These are phyloP conservation scores for Actinomucor elegans DNA, from an alignment of 371 early-diverging fungal genomes.

Conservation along the genomic window DNA sequence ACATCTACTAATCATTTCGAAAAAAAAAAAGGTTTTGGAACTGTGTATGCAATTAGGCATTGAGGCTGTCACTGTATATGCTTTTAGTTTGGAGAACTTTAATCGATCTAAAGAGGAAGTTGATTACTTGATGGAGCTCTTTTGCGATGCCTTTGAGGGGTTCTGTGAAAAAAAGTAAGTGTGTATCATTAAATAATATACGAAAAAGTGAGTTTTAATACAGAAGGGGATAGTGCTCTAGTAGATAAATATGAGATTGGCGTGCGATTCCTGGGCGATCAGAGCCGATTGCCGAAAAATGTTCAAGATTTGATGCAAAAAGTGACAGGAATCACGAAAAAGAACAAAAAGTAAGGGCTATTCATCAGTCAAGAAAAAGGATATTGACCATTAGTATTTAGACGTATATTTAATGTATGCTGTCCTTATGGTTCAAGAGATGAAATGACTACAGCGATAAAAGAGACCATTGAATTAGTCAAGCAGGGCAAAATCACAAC, in stretches of 20 bases:
- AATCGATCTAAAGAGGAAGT: slow-evolving; percentile 92
- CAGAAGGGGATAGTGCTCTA: slow-evolving; percentile 56
- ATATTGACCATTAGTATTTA: slow-evolving; percentile 11
- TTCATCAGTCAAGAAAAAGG: neutral
- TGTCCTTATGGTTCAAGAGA: slow-evolving; percentile 97
- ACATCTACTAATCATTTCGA: neutral
- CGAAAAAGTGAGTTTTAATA: slow-evolving; percentile 56
- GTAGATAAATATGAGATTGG: slow-evolving; percentile 73
- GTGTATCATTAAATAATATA: neutral
- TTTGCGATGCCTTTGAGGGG: slow-evolving; percentile 73
- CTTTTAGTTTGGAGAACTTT: slow-evolving; percentile 98
- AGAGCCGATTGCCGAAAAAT: slow-evolving; percentile 66
- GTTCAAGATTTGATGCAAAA: slow-evolving; percentile 62
- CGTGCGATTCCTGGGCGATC: slow-evolving; percentile 84
- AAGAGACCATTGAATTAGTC: slow-evolving; percentile 50
- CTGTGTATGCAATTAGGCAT: slow-evolving; percentile 88
- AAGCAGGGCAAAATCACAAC: slow-evolving; percentile 50
- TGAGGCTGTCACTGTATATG: slow-evolving; percentile 93
- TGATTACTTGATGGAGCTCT: slow-evolving; percentile 83
- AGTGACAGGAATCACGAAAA: slow-evolving; percentile 68
- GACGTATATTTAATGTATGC: slow-evolving; percentile 89
- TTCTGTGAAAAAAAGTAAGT: slow-evolving; percentile 72
- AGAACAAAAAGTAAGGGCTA: slow-evolving; percentile 59
- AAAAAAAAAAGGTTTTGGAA: slow-evolving; percentile 78
- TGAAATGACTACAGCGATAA: slow-evolving; percentile 78